These are phyloP conservation scores for Colletotrichum abscissum DNA, from an alignment of 2,329 filamentous ascomycete species.

Conservation along the genomic window DNA sequence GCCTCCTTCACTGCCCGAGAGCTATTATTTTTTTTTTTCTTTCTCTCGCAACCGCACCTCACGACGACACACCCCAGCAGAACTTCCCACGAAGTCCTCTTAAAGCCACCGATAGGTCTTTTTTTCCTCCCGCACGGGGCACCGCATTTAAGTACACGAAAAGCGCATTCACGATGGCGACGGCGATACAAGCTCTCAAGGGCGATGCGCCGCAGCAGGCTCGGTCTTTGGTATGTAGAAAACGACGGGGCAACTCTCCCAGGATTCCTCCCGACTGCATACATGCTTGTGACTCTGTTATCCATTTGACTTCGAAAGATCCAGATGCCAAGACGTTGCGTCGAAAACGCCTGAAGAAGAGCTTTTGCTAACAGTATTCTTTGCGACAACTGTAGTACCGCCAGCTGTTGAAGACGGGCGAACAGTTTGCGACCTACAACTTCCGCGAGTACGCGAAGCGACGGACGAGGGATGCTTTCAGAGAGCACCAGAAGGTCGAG, in stretches of 20 bases:
- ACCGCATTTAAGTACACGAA: no score
- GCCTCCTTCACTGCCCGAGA: neutral
- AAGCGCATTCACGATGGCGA: constrained; percentile 33
- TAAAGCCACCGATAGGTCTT: neutral
- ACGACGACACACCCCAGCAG: neutral
- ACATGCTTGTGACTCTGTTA: neutral
- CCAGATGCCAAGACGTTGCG: neutral
- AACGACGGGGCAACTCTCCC: neutral
- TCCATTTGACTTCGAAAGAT: neutral
- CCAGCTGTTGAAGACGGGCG: constrained; percentile 86
- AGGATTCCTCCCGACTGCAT: neutral
- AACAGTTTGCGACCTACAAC: constrained; percentile 94
- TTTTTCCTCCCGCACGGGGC: neutral
- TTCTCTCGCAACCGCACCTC: neutral
- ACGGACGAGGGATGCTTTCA: constrained; percentile 90
- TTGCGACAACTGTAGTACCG: constrained; percentile 74
- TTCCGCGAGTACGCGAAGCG: constrained; percentile 97
- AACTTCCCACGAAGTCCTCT: neutral
- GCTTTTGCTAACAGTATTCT: neutral
- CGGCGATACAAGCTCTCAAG: constrained; percentile 50
- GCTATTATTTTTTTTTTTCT: neutral
- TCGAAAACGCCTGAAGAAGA: neutral
- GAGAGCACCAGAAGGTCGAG: constrained; percentile 78
- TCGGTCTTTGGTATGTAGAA: constrained; percentile 63
- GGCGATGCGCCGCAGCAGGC: constrained; percentile 69